phyloP scores from a whole-genome alignment of 768 basidiomycete species.

The Cytidiella melzeri region DNA sequence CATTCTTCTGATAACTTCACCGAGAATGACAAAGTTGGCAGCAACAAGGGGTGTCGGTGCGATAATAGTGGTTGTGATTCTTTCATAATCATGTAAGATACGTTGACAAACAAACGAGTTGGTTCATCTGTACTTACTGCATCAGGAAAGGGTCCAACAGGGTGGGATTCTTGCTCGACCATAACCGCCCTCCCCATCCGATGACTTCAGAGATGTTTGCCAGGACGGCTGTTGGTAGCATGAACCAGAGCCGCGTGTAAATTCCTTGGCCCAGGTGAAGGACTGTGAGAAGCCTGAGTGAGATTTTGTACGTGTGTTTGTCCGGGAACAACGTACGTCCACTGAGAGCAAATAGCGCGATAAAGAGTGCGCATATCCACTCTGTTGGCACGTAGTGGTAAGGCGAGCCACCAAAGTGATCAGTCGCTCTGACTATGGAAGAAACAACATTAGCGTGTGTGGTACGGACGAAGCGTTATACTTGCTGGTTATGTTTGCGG shows the following conservation, averaged over 20 bases:
- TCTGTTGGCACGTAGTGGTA: constrained; percentile 13
- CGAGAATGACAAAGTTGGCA: constrained; percentile 54
- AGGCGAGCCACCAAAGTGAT: constrained; percentile 1
- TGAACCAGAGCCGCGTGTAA: constrained; percentile 28
- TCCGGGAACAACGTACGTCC: constrained; percentile 10
- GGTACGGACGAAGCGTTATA: not conserved
- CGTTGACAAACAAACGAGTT: no score
- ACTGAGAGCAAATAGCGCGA: constrained; percentile 14
- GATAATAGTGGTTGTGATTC: constrained; percentile 46
- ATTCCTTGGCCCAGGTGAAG: constrained; percentile 25
- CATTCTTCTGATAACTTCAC: constrained; percentile 36
- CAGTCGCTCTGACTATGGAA: not conserved
- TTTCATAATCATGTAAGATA: constrained; percentile 15
- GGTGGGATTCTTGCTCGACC: constrained; percentile 25
- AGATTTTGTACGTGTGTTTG: not conserved
- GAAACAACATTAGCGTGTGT: not conserved
- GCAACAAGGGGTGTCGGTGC: constrained; percentile 52
- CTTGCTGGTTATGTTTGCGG: not conserved
- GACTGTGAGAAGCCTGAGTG: constrained; percentile 11
- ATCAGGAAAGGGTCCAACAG: constrained; percentile 32
- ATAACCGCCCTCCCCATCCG: constrained; percentile 33
- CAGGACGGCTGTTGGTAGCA: constrained; percentile 27
- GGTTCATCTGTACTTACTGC: constrained; percentile 26
- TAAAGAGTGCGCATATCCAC: constrained; percentile 13
- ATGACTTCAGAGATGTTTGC: constrained; percentile 29